Evolutionary conservation across 805 yeast species (phyloP), one percentile per base, ranked within the genome.

Genomic region (Candida insectalens): DNA sequence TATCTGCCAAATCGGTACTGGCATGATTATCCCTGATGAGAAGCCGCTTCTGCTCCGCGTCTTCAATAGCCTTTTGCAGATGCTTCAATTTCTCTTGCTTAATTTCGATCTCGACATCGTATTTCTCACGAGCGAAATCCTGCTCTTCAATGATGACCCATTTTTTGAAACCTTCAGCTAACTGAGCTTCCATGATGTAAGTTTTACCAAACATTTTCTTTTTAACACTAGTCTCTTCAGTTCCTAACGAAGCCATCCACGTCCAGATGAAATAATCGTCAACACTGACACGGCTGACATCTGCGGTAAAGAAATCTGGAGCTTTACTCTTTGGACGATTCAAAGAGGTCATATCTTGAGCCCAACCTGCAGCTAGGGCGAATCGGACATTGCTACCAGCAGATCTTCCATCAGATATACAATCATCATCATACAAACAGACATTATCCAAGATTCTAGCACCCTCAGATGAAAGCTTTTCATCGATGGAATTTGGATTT

Each of bases 241-340:
- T 67, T 0, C 83, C 83, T 17, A 84, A 51, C 2, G 85, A 70
- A 1, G 87, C 74, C 48, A 84, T 62, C 95, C 95, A 85, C 1
- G 95, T 72, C 95, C 95, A 85, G 19, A 84, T 83, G 49, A 78
- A 85, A 53, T 81, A 85, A 53, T 85, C 95, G 53, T 83, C 94
- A 14, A 85, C 73, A 5, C 83, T 68, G 1, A 82, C 78, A 38
- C 82, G 69, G 6, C 71, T 60, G 7, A 83, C 65, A n/a, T 51
- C 48, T 2, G 68, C 70, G 5, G 69, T 59, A 29, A 66, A 58
- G 32, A 53, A 61, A 36, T 53, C 59, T 5, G 46, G 44, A 1
- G 39, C 37, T 8, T 30, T 13, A 13, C 29, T 17, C n/a, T 25
- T 23, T 12, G 23, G 32, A n/a, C 16, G 10, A 17, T 34, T 20